A percentile compares a stretch with the other conserved stretches of the same genome.
Conservation (phyloP, 2,329 filamentous ascomycete species). For the Trichophyton schoenleinii region DNA sequence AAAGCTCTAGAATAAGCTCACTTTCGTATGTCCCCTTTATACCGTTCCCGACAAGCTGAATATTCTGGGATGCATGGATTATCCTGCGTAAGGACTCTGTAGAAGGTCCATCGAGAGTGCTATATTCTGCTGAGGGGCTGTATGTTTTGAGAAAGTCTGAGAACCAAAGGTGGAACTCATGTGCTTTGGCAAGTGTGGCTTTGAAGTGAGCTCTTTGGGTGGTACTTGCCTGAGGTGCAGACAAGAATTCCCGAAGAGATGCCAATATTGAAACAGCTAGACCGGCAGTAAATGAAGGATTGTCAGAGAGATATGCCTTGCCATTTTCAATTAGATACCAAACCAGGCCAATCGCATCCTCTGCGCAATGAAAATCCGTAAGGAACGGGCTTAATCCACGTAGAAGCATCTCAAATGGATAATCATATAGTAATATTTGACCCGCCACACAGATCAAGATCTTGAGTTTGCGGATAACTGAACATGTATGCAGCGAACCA, state of each 20-base stretch:
- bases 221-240: slow-evolving; percentile 61
- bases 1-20: slow-evolving; percentile 62
- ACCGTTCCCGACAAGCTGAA: slow-evolving; percentile 57
- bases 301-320: slow-evolving; percentile 47
- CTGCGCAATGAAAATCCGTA: slow-evolving; percentile 72
- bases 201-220: slow-evolving; percentile 75
- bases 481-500: slow-evolving; percentile 75
- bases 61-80: slow-evolving; percentile 53
- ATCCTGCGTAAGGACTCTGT: slow-evolving; percentile 53
- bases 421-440: slow-evolving; percentile 56
- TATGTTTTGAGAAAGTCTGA: slow-evolving; percentile 55
- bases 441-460: slow-evolving; percentile 71
- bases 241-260: slow-evolving; percentile 63
- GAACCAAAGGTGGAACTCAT: slow-evolving; percentile 69
- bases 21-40: slow-evolving; percentile 62
- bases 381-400: slow-evolving; percentile 68
- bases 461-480: slow-evolving; percentile 72
- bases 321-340: slow-evolving; percentile 70
- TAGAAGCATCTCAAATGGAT: slow-evolving; percentile 81
- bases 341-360: slow-evolving; percentile 76
- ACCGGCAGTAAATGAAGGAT: slow-evolving; percentile 67
- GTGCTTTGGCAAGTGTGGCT: slow-evolving; percentile 61
- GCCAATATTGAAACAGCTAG: slow-evolving; percentile 67
- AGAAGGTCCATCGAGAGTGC: slow-evolving; percentile 37
- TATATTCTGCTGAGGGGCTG: slow-evolving; percentile 35